A percentile compares a stretch with the other conserved stretches of the same genome.
These are phyloP conservation scores for Persicaria maculosa DNA, from an alignment of 148 eudicot genomes.

Conservation along the genomic window DNA sequence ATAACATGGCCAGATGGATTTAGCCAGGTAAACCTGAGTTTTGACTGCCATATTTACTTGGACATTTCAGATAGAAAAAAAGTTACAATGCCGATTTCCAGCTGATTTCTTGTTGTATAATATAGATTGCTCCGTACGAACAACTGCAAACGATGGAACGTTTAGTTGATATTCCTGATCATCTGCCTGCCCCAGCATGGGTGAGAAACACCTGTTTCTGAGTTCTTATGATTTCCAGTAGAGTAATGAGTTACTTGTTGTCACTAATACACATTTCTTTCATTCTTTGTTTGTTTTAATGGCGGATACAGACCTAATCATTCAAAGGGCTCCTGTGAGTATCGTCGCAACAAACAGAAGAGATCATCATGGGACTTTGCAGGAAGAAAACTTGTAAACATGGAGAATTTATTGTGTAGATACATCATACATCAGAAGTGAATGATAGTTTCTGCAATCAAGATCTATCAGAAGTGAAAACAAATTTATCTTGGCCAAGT, in stretches of 20 bases:
- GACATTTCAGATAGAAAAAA: not conserved
- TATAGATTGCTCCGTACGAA: conserved; percentile 97
- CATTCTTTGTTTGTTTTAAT: not conserved
- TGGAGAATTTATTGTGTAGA: not conserved
- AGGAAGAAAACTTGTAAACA: not conserved
- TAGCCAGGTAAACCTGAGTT: conserved; percentile 54
- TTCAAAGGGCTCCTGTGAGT: not conserved
- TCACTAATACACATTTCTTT: not conserved
- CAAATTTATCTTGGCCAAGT: too few species aligned
- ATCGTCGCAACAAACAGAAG: not conserved
- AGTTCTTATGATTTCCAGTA: not conserved
- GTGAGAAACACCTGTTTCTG: not conserved
- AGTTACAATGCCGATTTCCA: too few species aligned
- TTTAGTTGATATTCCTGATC: conserved; percentile 59
- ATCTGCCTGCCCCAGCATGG: conserved; percentile 10
- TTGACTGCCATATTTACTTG: not conserved
- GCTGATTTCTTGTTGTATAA: conserved; percentile 11
- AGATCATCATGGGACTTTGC: not conserved
- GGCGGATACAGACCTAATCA: not conserved
- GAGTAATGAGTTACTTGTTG: not conserved
- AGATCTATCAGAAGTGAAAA: not conserved
- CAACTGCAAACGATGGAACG: conserved; percentile 93
- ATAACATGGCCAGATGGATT: conserved; percentile 99
- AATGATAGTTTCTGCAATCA: not conserved
- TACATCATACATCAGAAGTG: not conserved